Evolutionary conservation across 169 alveolate species (phyloP).

Genomic region (Plasmodium ovale): DNA sequence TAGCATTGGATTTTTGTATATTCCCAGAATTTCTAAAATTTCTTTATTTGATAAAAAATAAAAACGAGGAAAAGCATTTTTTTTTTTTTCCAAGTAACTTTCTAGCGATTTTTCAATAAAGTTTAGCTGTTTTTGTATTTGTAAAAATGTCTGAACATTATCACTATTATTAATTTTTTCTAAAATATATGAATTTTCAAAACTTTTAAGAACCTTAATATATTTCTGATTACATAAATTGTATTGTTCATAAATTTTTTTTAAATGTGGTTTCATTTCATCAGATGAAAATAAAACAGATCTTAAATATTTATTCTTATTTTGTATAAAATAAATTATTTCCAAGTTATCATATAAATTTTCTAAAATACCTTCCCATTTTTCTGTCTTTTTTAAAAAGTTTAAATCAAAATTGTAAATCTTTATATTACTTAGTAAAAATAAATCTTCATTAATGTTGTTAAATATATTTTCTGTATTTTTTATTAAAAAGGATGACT

Average conservation of each 20-base stretch:
- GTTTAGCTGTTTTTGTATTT: constrained; percentile 87
- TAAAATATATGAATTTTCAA: constrained; percentile 62
- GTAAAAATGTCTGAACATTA: constrained; percentile 85
- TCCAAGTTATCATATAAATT: constrained; percentile 93
- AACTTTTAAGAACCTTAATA: constrained; percentile 77
- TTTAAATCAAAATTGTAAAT: constrained; percentile 73
- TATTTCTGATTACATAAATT: constrained; percentile 86
- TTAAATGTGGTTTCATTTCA: constrained; percentile 63
- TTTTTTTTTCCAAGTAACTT: constrained; percentile 93
- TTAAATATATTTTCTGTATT: constrained; percentile 43
- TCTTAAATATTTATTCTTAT: constrained; percentile 92
- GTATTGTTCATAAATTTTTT: constrained; percentile 85
- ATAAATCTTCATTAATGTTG: constrained; percentile 74
- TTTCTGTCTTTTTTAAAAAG: constrained; percentile 86
- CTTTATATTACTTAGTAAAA: constrained; percentile 68
- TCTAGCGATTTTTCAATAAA: constrained; percentile 93
- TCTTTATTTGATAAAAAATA: constrained; percentile 96
- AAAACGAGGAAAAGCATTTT: constrained; percentile 95
- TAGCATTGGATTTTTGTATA: constrained; percentile 92
- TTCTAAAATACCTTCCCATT: constrained; percentile 92
- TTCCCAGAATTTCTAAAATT: constrained; percentile 94
- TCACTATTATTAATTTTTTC: constrained; percentile 87
- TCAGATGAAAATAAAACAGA: constrained; percentile 88
- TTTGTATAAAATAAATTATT: constrained; percentile 88
- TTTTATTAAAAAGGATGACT: constrained; percentile 31